Percentiles rank a stretch among this genome's conserved stretches.
Conservation (phyloP, 345 rosid genomes). For the Ricinus communis region DNA sequence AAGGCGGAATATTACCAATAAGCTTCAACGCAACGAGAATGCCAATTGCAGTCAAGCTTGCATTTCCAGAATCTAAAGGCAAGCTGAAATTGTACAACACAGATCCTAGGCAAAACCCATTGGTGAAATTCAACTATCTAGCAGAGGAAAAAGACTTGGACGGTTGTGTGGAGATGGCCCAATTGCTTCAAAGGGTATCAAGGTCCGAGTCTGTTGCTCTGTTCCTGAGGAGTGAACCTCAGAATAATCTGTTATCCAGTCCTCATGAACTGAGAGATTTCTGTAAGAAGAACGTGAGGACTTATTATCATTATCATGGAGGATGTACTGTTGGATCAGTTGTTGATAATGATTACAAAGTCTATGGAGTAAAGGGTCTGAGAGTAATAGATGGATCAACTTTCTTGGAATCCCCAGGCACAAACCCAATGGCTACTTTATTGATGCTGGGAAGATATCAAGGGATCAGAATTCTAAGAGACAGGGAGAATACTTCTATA, state of each 20-base stretch:
- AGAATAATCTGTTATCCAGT: slow-evolving; percentile 32
- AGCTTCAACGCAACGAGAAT: slow-evolving; percentile 48
- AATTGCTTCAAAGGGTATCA: slow-evolving; percentile 50
- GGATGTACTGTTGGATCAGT: slow-evolving; percentile 64
- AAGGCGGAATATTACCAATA: slow-evolving; percentile 49
- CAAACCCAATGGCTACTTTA: slow-evolving; percentile 78
- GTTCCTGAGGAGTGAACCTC: slow-evolving; percentile 39
- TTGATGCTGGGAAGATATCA: slow-evolving; percentile 79
- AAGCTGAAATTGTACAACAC: slow-evolving; percentile 50
- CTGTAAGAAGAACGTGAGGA: slow-evolving; percentile 65
- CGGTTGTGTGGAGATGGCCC: slow-evolving; percentile 55
- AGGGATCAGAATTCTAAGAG: slow-evolving; percentile 55
- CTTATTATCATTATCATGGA: slow-evolving; percentile 67
- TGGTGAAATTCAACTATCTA: slow-evolving; percentile 66
- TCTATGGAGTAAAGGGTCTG: slow-evolving; percentile 47
- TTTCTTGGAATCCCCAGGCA: slow-evolving; percentile 69
- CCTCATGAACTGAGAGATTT: slow-evolving; percentile 38
- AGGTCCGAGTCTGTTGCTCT: slow-evolving; percentile 49
- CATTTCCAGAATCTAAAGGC: slow-evolving; percentile 68
- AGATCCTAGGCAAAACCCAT: slow-evolving; percentile 65
- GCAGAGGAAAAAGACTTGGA: slow-evolving; percentile 48
- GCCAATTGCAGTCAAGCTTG: slow-evolving; percentile 55
- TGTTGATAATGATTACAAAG: slow-evolving; percentile 52
- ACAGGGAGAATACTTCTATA: slow-evolving; percentile 20
- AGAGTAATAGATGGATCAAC: slow-evolving; percentile 80